Evolutionary conservation across 495 filamentous ascomycete species (phyloP).

Genomic region (Penicillium nucicola): DNA sequence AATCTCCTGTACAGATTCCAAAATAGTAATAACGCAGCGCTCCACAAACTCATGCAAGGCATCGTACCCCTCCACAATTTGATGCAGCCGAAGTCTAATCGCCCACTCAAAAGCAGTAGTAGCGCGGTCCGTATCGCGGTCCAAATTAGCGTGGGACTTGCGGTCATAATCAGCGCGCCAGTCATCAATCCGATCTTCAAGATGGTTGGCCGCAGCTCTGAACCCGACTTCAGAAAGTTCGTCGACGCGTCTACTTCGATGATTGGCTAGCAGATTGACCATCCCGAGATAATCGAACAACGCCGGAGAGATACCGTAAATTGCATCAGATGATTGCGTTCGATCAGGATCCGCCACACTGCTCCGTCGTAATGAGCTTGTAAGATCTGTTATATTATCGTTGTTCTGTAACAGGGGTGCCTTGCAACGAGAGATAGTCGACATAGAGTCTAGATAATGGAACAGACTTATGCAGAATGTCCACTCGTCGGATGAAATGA

Average conservation of each 20-base stretch:
- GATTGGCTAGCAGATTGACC: conserved; percentile 29
- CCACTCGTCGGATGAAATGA: conserved; percentile 16
- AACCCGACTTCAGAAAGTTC: conserved; percentile 31
- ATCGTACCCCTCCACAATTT: conserved; percentile 28
- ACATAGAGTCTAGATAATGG: conserved; percentile 32
- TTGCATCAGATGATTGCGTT: conserved; percentile 12
- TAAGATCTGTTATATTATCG: conserved; percentile 17
- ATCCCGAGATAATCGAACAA: conserved; percentile 25
- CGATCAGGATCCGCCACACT: conserved; percentile 7
- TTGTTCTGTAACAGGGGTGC: conserved; percentile 20
- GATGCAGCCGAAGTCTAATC: conserved; percentile 26
- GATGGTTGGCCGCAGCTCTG: conserved; percentile 21
- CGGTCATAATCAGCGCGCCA: conserved; percentile 17
- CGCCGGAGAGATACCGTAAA: conserved; percentile 22
- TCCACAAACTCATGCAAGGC: conserved; percentile 18
- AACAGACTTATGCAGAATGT: conserved; percentile 26
- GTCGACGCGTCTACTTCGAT: conserved; percentile 24
- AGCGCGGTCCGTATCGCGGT: conserved; percentile 13
- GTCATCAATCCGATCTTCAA: conserved; percentile 18
- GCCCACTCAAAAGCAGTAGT: conserved; percentile 29
- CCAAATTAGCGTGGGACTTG: background rate
- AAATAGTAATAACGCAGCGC: conserved; percentile 10
- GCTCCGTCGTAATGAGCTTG: conserved; percentile 6
- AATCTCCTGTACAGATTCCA: conserved; percentile 16
- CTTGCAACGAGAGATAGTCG: conserved; percentile 29